Base-by-base conservation (phyloP, 441 rosid genomes). In the Codiaeum variegatum region DNA sequence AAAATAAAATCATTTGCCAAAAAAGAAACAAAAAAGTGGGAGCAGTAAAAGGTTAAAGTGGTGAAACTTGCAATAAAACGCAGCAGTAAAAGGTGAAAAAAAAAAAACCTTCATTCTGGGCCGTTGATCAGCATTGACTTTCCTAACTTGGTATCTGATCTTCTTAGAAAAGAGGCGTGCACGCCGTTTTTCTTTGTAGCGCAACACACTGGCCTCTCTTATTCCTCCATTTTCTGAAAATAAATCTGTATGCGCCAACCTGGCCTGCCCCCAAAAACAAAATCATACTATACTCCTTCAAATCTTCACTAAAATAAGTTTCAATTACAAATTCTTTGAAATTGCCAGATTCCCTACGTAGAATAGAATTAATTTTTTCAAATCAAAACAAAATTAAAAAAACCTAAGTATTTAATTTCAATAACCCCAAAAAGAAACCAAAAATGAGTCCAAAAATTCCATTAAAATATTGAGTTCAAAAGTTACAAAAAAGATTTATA, bases 161-260 rank as follows among this genome's bases (percentile, higher is more conserved):
- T 92, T 94, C 83, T 87, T 94, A 7, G 96, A 90, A 79, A 87
- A 92, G 6, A 91, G 90, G 26, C 97, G 91, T 6, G 82, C 85
- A 42, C 93, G 85, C 24, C 98, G 88, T 77, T 91, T 94, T 79
- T 94, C 95, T 72, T 86, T 94, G 80, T 91, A 94, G 72, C 98
- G 90, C 62, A 87, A 46, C 40, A 94, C 96, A 70, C 97, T 88
- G 32, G 97, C 97, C 65, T 94, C 97, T 75, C 98, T 79, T 77
- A 84, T 55, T 15, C 89, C 92, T 40, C 85, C 91, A 56, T 73
- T 78, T 12, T 85, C 93, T 6, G 83, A 77, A 74, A 93, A 88
- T 58, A 93, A 79, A 77, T 91, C 95, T 5, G 90, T 89, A 52
- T 90, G 91, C 5, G 88, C 93, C 83, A 89, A 71, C 73, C 89